Evolutionary conservation across 495 filamentous ascomycete genomes (phyloP), one percentile per base, ranked within the genome.

Genomic region (Penicillium goetzii): DNA sequence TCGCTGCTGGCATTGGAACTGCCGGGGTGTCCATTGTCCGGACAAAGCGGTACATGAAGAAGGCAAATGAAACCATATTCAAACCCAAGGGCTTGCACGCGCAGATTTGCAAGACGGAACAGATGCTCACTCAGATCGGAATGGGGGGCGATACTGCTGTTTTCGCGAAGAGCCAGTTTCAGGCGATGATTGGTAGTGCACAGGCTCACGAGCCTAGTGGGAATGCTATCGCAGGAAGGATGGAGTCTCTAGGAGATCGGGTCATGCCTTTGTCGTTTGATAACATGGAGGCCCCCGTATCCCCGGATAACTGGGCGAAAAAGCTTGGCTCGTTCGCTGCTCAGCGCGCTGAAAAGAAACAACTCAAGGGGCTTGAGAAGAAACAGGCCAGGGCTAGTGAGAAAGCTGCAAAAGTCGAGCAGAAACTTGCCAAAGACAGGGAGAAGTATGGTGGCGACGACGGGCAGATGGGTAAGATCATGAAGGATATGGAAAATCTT

Each of bases 81-180:
- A 54, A 55, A 15, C 69, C 72, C 1, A 60, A 52, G 45, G 65
- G 67, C 11, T 32, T 74, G 5, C 53, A 66, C 30, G 72, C 59
- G n/a, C 63, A 67, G 45, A 52, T 74, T 4, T 58, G 62, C 21
- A 67, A 67, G 59, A 72, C 69, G 11, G 53, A 62, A n/a, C 64
- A 58, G 33, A 70, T 72, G 69, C 52, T 72, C 17, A 32, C n/a
- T 0, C 41, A 55, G 32, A 52, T 61, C 14, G 69, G 72, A 5
- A 45, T 72, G 41, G 45, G 3, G 10, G 34, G 38, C 26, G 34
- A 58, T 19, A 34, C 25, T 34, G 58, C 14, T 26, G 49, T 59
- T 1, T 68, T 64, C 26, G 43, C 55, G 12, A 30, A 52, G 30
- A n/a, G 30, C 33, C 61, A 64, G 54, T 58, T 51, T 53, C 41